Evolutionary conservation across 1,284 basidiomycete species (phyloP).

Genomic region (Fistulinella staudtii): DNA sequence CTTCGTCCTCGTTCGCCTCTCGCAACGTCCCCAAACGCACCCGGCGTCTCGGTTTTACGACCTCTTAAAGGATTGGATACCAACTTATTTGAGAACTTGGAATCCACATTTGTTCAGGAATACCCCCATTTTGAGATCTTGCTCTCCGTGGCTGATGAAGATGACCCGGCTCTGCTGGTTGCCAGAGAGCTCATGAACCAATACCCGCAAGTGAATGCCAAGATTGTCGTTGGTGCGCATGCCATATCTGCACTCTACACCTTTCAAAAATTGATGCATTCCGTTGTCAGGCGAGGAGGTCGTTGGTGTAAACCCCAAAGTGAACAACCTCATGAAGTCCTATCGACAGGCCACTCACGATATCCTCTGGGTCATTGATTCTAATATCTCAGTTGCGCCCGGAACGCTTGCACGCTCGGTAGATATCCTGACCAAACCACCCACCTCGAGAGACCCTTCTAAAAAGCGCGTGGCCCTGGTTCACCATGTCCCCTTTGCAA

Average conservation of each 20-base stretch:
- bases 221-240: constrained; percentile 70
- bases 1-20: constrained; percentile 62
- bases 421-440: constrained; percentile 55
- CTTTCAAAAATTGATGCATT: constrained; percentile 3
- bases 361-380: constrained; percentile 96
- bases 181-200: constrained; percentile 72
- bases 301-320: constrained; percentile 94
- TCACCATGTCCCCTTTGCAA: constrained; percentile 94
- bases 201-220: constrained; percentile 70
- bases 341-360: constrained; percentile 82
- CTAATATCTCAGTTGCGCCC: constrained; percentile 78
- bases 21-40: constrained; percentile 51
- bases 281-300: constrained; percentile 57
- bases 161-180: constrained; percentile 79
- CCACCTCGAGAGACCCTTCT: constrained; percentile 17
- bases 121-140: constrained; percentile 88
- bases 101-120: constrained; percentile 85
- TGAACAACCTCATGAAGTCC: constrained; percentile 91
- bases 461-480: constrained; percentile 74
- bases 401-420: constrained; percentile 87
- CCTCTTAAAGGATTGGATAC: constrained; percentile 90
- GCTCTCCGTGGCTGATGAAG: constrained; percentile 77
- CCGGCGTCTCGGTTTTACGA: constrained; percentile 88
- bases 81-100: constrained; percentile 90
- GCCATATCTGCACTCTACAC: not conserved